Conservation (phyloP, 106 monocot species). For the Acorus gramineus region DNA sequence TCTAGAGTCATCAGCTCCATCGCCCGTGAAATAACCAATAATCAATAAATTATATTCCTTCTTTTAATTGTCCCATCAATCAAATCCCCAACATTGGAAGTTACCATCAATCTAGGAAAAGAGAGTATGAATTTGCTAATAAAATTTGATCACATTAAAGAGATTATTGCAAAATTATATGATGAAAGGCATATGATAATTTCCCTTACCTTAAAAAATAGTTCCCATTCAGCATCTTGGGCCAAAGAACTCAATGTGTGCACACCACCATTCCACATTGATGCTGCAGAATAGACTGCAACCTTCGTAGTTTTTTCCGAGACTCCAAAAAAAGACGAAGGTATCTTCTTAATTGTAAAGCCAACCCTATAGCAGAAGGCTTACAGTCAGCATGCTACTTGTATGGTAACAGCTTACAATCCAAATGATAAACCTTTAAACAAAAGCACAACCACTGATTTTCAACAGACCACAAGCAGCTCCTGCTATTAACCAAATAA, state of each 20-base stretch:
- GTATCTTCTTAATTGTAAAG: constrained; percentile 35
- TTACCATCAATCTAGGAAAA: no score
- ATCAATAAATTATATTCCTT: no score
- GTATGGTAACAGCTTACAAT: background rate
- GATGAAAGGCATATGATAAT: background rate
- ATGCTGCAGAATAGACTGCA: constrained; percentile 22
- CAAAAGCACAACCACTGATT: no score
- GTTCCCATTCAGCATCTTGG: constrained; percentile 40
- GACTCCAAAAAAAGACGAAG: constrained; percentile 54
- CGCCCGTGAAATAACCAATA: no score
- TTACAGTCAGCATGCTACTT: background rate
- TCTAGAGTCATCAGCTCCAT: no score
- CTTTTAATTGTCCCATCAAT: no score
- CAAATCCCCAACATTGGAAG: no score
- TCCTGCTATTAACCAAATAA: no score
- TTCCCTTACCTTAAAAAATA: constrained; percentile 57
- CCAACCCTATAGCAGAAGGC: constrained; percentile 41
- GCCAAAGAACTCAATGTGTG: constrained; percentile 28
- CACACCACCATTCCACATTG: constrained; percentile 59
- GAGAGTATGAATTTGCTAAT: no score
- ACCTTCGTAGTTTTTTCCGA: constrained; percentile 36
- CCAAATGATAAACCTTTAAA: background rate
- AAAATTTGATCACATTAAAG: no score
- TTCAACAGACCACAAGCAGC: no score
- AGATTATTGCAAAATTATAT: background rate